phyloP scores from a whole-genome alignment of 1,139 yeast genomes.

The Suhomyces atakaporum region DNA sequence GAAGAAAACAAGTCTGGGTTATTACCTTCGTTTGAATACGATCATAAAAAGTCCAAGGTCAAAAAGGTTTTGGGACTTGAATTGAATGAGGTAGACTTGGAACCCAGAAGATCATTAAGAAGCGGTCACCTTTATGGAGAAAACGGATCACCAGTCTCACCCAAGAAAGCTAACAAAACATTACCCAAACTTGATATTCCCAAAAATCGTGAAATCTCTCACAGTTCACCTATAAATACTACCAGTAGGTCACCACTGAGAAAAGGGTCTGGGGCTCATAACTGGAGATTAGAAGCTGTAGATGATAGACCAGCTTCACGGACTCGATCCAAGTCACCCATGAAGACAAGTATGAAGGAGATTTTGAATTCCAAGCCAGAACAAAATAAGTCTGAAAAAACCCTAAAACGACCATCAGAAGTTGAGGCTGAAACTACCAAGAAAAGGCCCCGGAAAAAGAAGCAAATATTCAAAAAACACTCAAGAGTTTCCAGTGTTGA shows the following conservation, averaged over 20 bases:
- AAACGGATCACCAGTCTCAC: slow-evolving; percentile 1
- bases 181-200: slow-evolving; percentile 11
- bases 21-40: slow-evolving; percentile 3
- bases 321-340: slow-evolving; percentile 47
- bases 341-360: slow-evolving; percentile 37
- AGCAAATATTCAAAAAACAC: slow-evolving; percentile 1
- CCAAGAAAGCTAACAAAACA: slow-evolving; percentile 4
- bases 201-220: slow-evolving; percentile 11
- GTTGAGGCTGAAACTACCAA: too few species aligned
- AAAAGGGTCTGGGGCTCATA: slow-evolving; percentile 11
- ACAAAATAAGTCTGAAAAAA: slow-evolving; percentile 15
- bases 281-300: slow-evolving; percentile 10
- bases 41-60: slow-evolving; percentile 9
- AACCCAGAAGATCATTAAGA: slow-evolving; percentile 14
- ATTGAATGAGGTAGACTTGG: slow-evolving; percentile 12
- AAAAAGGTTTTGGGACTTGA: slow-evolving; percentile 16
- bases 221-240: slow-evolving; percentile 7
- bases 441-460: slow-evolving; percentile 7
- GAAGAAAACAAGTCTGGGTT: too few species aligned
- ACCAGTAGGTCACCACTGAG: slow-evolving; percentile 7
- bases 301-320: slow-evolving; percentile 39
- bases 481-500: not conserved
- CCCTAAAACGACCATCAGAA: too few species aligned
- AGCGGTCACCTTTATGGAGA: slow-evolving; percentile 14
- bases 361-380: slow-evolving; percentile 24